Evolutionary conservation across 805 yeast species (phyloP).

Genomic region (Isabelozyma gotoi): DNA sequence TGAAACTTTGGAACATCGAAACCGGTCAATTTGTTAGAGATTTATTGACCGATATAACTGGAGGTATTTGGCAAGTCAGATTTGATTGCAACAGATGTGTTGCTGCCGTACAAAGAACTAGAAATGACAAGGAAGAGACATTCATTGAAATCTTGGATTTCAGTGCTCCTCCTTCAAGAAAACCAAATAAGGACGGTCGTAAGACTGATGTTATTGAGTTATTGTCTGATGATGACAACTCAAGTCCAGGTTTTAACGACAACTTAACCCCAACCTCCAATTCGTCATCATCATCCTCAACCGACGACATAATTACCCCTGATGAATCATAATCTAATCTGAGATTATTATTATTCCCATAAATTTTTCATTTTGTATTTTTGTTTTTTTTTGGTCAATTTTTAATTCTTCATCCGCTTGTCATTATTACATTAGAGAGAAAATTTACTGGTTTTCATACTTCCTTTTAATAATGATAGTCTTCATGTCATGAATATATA

Average conservation of each 20-base stretch:
- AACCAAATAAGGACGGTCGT: background rate
- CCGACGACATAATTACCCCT: background rate
- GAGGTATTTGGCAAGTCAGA: slow-evolving; percentile 92
- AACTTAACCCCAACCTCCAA: background rate
- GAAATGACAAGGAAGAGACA: slow-evolving; percentile 58
- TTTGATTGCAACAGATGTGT: slow-evolving; percentile 83
- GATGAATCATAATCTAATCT: background rate
- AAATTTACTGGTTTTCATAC: background rate
- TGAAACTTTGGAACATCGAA: slow-evolving; percentile 83
- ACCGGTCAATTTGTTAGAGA: slow-evolving; percentile 77
- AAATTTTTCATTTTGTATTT: too few relatives aligned
- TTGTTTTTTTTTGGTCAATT: background rate
- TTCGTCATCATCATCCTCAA: background rate
- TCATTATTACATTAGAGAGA: too few relatives aligned
- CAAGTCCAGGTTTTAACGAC: background rate
- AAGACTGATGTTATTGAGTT: slow-evolving; percentile 4
- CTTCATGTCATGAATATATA: background rate
- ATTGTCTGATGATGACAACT: background rate
- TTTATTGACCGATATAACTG: slow-evolving; percentile 69
- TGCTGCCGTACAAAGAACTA: slow-evolving; percentile 75
- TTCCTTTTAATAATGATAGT: background rate
- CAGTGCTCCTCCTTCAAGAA: slow-evolving; percentile 38
- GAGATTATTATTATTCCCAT: too few relatives aligned
- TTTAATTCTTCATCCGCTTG: background rate
- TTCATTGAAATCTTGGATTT: slow-evolving; percentile 85